Base-by-base conservation (phyloP, 306 rosid species). In the Trichosanthes truncata region DNA sequence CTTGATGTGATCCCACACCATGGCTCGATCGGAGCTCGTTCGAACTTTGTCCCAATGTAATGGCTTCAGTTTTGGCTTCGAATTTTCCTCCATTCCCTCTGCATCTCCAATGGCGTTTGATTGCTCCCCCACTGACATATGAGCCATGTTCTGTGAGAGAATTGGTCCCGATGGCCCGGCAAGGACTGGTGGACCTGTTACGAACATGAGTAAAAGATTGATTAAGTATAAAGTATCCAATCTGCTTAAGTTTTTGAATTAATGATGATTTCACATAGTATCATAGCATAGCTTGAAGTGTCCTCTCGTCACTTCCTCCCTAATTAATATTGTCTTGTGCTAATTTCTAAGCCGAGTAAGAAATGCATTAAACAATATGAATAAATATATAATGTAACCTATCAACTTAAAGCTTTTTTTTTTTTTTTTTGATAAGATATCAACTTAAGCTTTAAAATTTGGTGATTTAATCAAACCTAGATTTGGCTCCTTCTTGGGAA, bases 41-140 rank as follows among this genome's bases (percentile, higher is more conserved):
- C 89, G 89, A 73, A 92, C 96, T 81, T 94, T 90, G 80, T 94
- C 96, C 96, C 96, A 90, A 85, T 92, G 97, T 26, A 94, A 94
- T 82, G 98, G 86, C 85, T 94, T 92, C 88, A 94, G 84, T 82
- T 92, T 94, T 33, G 91, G 97, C 89, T 86, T 92, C 4, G 49
- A 77, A 35, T 73, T 80, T 25, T 89, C 88, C 41, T 87, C 90
- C 10, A 31, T 77, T 53, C 25, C 78, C 43, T 79, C 85, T 67
- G 66, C 48, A 46, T 10, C 26, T 67, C 12, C 84, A 38, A 33
- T 76, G 82, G 52, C n/a, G 45, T 80, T 35, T 6, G 81, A 60
- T 12, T 41, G 55, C 76, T 87, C 86, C 36, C 15, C 68, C 7
- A 56, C 21, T 3, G 74, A 62, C 57, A 69, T 74, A 1, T 85